Percentiles rank a stretch among this genome's conserved stretches.
phyloP scores from a whole-genome alignment of 2,329 filamentous ascomycete species.

The Colletotrichum sp. region DNA sequence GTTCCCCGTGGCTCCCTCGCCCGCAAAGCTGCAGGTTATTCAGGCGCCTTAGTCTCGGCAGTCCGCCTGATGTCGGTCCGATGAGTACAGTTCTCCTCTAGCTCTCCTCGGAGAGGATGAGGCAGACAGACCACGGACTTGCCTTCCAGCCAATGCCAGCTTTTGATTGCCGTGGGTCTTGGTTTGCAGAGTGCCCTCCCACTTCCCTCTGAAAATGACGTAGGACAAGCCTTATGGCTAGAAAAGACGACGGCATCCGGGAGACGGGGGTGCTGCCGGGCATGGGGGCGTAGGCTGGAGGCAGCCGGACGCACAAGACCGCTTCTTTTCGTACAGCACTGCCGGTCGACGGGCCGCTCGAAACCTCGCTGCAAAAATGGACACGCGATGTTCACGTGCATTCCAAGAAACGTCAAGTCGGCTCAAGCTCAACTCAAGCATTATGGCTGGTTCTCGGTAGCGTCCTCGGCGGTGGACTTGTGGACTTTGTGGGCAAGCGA shows the following conservation, averaged over 20 bases:
- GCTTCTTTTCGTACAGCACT: neutral
- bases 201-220: slow-evolving; percentile 12
- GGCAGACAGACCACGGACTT: neutral
- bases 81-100: neutral
- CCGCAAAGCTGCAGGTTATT: slow-evolving; percentile 15
- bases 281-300: neutral
- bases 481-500: slow-evolving; percentile 3
- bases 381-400: neutral
- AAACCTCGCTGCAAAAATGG: neutral
- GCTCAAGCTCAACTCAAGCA: slow-evolving; percentile 21
- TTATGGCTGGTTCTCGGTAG: neutral
- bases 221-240: slow-evolving; percentile 6
- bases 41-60: slow-evolving; percentile 18
- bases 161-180: neutral
- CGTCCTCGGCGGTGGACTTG: slow-evolving; percentile 6
- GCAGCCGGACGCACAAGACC: neutral
- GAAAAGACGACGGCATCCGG: neutral
- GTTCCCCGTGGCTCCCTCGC: slow-evolving; percentile 1
- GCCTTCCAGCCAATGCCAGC: neutral
- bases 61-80: slow-evolving; percentile 17
- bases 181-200: slow-evolving; percentile 11
- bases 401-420: neutral
- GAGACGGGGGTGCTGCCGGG: neutral
- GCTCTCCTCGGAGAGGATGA: neutral
- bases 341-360: neutral